phyloP scores from a whole-genome alignment of 305 asterid genomes.

The Plantago coronopus region DNA sequence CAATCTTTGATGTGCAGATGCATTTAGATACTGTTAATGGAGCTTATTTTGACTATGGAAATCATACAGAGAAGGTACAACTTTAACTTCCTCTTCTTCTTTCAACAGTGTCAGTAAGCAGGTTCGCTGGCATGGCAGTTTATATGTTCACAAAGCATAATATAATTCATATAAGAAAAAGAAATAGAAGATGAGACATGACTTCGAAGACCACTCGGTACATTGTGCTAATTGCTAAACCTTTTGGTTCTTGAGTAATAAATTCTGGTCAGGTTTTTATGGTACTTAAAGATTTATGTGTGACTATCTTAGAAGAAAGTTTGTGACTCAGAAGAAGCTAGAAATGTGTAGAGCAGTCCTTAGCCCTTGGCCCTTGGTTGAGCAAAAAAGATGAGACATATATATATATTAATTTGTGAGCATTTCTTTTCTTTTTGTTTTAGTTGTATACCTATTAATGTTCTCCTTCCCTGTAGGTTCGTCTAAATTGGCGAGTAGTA shows the following conservation, averaged over 20 bases:
- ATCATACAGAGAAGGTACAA: conserved; percentile 83
- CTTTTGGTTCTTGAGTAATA: neutral
- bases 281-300: neutral
- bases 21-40: conserved; percentile 67
- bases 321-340: neutral
- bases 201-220: neutral
- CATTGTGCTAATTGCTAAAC: neutral
- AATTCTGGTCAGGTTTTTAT: neutral
- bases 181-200: no score
- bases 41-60: conserved; percentile 91
- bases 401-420: neutral
- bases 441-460: conserved; percentile 7
- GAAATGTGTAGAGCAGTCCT: neutral
- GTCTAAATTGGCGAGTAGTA: conserved; percentile 62
- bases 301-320: no score
- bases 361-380: no score
- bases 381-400: no score
- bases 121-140: conserved; percentile 7
- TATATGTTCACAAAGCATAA: neutral
- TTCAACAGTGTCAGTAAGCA: conserved; percentile 10
- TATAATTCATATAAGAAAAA: no score
- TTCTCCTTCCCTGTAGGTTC: conserved; percentile 46
- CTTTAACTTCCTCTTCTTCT: conserved; percentile 20
- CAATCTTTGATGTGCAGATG: conserved; percentile 50
- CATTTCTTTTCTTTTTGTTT: no score